A percentile compares a stretch with the other conserved stretches of the same genome.
Evolutionary conservation across 148 eudicot genomes (phyloP).

Genomic region (Diospyros lotus): DNA sequence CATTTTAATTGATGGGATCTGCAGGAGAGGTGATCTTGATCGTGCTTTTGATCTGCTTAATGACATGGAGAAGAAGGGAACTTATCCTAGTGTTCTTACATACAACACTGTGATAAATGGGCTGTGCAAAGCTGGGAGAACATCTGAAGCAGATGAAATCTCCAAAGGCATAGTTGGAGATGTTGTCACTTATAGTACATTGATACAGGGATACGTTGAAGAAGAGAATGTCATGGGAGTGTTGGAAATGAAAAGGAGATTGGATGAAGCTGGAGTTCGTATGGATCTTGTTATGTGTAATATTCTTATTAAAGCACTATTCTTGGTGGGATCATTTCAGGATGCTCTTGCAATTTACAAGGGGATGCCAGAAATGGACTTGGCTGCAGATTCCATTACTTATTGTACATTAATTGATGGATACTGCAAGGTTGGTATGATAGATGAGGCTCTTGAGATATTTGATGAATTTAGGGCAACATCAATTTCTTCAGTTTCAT

Average conservation of each 20-base stretch:
- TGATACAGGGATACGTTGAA: constrained; percentile 40
- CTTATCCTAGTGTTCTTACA: constrained; percentile 36
- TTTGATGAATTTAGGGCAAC: constrained; percentile 37
- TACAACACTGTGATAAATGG: constrained; percentile 48
- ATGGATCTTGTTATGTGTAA: constrained; percentile 50
- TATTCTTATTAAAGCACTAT: constrained; percentile 39
- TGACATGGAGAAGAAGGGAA: constrained; percentile 44
- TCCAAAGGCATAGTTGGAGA: constrained; percentile 33
- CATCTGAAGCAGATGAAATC: constrained; percentile 37
- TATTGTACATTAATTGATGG: constrained; percentile 49
- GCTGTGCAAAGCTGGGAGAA: constrained; percentile 49
- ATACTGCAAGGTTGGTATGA: constrained; percentile 40
- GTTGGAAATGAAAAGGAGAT: constrained; percentile 31
- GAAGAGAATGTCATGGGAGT: constrained; percentile 35
- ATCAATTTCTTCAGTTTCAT: constrained; percentile 30
- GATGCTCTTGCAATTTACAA: constrained; percentile 36
- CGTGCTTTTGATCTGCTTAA: constrained; percentile 30
- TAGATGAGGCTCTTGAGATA: constrained; percentile 46
- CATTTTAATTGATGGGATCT: constrained; percentile 41
- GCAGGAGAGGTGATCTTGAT: constrained; percentile 39
- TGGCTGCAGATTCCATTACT: constrained; percentile 36
- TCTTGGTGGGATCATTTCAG: constrained; percentile 43
- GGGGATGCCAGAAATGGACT: constrained; percentile 32
- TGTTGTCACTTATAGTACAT: constrained; percentile 38
- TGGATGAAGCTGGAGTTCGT: constrained; percentile 31